Base-by-base conservation (phyloP, 305 asterid genomes). In the Caryopteris hybrid region DNA sequence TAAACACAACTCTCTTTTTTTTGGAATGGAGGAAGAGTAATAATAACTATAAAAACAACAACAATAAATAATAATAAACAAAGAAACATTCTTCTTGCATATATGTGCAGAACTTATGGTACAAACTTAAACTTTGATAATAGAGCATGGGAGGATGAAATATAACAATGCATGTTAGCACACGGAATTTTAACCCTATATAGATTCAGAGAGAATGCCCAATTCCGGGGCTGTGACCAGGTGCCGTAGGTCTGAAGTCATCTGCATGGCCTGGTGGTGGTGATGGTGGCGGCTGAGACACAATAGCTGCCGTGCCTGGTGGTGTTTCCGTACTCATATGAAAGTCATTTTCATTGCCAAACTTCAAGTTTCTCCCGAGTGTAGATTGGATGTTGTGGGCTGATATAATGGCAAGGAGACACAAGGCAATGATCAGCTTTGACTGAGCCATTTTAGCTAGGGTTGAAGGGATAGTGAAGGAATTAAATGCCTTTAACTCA, bases 151-250 rank as follows among this genome's bases (percentile, higher is more conserved):
- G 27, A 55, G 42, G 22, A 29, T 17, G 20, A 21, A 25, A 23
- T 2, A 45, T n/a, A 53, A 14, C 34, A 11, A 59, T 16, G 18
- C 25, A 64, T 46, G 16, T 34, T 43, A 2, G 12, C 65, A 50
- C 54, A 12, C 53, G 25, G 20, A 61, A 21, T 45, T 5, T 67
- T n/a, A 70, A 33, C 65, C 61, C 57, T 61, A 55, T 2, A 4
- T 21, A 3, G 27, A 47, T 43, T 70, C 70, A 69, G 6, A 69
- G 23, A 46, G 78, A 72, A 73, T 86, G 93, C 16, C 90, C 88
- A 14, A 82, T 79, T 17, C 90, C 93, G 2, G 93, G 93, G 73
- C 92, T 86, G 55, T 68, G 84, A 22, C 89, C 88, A 5, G 89
- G 89, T 33, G 80, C 57, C 0, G 88, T 83, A 20, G 87, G 91